A percentile compares a stretch with the other conserved stretches of the same genome.
phyloP scores from a whole-genome alignment of 1,284 basidiomycete genomes.

The Waitea zeae region DNA sequence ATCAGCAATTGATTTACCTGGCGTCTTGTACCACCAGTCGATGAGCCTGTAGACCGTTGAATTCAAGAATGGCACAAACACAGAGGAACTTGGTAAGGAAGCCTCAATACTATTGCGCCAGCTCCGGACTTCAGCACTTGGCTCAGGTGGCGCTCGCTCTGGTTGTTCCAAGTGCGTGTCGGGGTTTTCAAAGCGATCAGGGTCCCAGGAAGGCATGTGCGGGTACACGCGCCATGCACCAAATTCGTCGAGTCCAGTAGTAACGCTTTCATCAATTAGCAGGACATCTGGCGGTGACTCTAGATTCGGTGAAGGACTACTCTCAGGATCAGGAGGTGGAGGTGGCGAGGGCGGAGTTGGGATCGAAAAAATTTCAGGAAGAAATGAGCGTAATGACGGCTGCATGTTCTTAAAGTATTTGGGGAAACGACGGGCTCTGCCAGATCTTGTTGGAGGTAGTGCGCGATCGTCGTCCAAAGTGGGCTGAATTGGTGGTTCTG shows the following conservation, averaged over 20 bases:
- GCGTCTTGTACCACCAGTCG: conserved; percentile 4
- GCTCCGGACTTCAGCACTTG: not conserved
- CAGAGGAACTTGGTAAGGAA: not conserved
- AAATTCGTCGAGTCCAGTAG: not conserved
- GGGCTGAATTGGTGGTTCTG: too few relatives aligned
- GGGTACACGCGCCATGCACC: not conserved
- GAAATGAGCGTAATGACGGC: too few relatives aligned
- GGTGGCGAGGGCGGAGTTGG: too few relatives aligned
- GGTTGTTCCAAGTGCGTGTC: not conserved
- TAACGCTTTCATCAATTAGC: too few relatives aligned
- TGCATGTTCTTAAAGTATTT: too few relatives aligned
- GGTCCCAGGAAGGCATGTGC: not conserved
- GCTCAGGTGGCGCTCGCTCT: not conserved
- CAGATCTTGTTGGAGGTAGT: too few relatives aligned
- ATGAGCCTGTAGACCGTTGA: conserved; percentile 8
- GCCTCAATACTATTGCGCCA: not conserved
- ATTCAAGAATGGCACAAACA: conserved; percentile 7
- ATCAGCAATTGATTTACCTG: conserved; percentile 7
- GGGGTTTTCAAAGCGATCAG: not conserved
- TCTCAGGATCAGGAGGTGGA: too few relatives aligned
- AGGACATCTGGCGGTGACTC: too few relatives aligned
- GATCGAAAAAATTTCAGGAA: too few relatives aligned
- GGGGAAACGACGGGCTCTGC: too few relatives aligned
- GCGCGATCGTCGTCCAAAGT: too few relatives aligned
- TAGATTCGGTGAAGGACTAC: too few relatives aligned